Evolutionary conservation across 2,329 filamentous ascomycete species (phyloP).

Genomic region (Colletotrichum orchidophilum): DNA sequence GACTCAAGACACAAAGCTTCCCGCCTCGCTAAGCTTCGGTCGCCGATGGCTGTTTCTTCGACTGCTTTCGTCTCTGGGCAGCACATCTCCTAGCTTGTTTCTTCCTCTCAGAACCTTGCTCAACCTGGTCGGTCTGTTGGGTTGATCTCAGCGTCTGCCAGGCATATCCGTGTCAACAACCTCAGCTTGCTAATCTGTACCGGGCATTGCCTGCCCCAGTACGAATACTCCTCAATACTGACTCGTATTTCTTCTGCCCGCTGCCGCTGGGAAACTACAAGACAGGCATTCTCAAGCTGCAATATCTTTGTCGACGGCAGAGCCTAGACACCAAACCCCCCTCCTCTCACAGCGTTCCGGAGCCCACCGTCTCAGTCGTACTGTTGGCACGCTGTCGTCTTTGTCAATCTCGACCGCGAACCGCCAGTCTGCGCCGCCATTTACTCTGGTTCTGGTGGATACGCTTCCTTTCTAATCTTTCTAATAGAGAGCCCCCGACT

Average conservation of each 20-base stretch:
- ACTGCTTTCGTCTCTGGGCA: background rate
- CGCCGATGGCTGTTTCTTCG: background rate
- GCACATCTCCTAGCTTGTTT: background rate
- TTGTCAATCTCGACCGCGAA: no score
- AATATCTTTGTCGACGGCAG: background rate
- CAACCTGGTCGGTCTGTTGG: background rate
- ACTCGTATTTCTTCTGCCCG: background rate
- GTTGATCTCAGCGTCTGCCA: background rate
- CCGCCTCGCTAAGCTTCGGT: constrained; percentile 4
- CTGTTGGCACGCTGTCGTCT: no score
- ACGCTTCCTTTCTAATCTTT: background rate
- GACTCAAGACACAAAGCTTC: background rate
- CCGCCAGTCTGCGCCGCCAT: no score
- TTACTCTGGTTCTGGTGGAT: no score
- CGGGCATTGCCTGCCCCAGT: background rate
- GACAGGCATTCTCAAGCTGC: background rate
- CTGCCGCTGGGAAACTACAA: background rate
- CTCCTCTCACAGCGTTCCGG: no score
- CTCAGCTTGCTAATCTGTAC: background rate
- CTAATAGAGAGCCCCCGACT: background rate
- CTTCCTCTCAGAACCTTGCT: background rate
- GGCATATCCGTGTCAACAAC: background rate
- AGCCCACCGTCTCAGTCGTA: no score
- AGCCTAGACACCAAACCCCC: no score
- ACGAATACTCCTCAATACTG: background rate